Evolutionary conservation across 441 rosid species (phyloP), one percentile per base, ranked within the genome.

Genomic region (Geranium incanum): DNA sequence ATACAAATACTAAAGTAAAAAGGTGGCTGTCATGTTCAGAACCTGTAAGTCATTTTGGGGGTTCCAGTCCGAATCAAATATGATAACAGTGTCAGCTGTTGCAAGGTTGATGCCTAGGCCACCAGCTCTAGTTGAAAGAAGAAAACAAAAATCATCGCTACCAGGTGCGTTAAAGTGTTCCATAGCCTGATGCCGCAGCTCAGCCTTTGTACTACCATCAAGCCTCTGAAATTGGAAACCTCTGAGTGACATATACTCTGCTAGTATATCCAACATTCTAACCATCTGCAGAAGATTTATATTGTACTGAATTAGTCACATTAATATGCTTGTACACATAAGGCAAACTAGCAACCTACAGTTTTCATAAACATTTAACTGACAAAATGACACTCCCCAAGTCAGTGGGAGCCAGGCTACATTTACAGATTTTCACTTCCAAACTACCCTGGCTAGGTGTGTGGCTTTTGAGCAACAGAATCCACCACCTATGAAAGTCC

Each of bases 21-120:
- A 36, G 38, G 43, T 36, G 36, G 73, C 37, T 19, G 62, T 73
- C 70, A 55, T 50, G 69, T 12, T 70, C 5, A 65, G 67, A 39
- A 96, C 98, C 97, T 96, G 99, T 45, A 96, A 84, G 84, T 96
- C 99, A 82, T 96, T 96, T 81, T 96, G 98, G 13, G 98, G 98
- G 80, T 96, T 96, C 98, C 98, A 96, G 82, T 96, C 99, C 33
- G 98, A 93, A 85, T 94, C 99, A 89, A 93, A 96, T 82, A 96
- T 93, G 72, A 96, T 95, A 75, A 96, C 98, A 65, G 99, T 93
- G 84, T 96, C 97, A 18, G 97, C 99, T 50, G 98, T 93, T 68
- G 98, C 98, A 74, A 96, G 97, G 81, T 96, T 93, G 76, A 96
- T 96, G 72, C 99, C 99, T 73, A 96, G 91, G 77, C 99, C 99